phyloP scores from a whole-genome alignment of 2,329 filamentous ascomycete species.

The Nigrograna mackinnonii region DNA sequence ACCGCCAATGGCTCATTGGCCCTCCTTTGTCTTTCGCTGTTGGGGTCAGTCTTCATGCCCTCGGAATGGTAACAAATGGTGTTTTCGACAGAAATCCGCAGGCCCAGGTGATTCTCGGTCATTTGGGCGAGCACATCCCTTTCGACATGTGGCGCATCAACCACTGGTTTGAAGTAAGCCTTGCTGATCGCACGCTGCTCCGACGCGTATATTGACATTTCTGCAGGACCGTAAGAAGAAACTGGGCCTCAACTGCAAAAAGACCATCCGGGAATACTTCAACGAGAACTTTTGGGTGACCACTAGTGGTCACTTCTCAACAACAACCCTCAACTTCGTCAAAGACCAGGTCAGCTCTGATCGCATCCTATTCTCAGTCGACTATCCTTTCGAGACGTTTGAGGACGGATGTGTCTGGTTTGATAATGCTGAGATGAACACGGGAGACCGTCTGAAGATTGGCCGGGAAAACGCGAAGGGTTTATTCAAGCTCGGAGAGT shows the following conservation, averaged over 20 bases:
- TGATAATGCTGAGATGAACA: conserved; percentile 44
- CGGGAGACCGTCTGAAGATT: conserved; percentile 44
- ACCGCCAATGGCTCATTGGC: conserved; percentile 63
- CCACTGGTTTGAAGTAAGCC: conserved; percentile 60
- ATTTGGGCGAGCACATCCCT: conserved; percentile 55
- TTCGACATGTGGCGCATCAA: conserved; percentile 52
- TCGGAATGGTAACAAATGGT: conserved; percentile 56
- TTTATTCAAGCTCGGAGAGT: conserved; percentile 37
- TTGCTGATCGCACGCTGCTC: no score
- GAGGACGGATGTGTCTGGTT: conserved; percentile 49
- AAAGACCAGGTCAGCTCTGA: conserved; percentile 54
- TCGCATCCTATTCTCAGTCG: conserved; percentile 57
- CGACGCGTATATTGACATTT: no score
- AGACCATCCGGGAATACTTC: conserved; percentile 57
- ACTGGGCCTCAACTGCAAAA: conserved; percentile 50
- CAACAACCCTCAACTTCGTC: conserved; percentile 55
- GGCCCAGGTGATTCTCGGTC: conserved; percentile 52
- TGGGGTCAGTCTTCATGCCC: conserved; percentile 60
- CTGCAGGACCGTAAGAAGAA: conserved; percentile 54
- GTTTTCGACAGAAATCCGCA: conserved; percentile 54
- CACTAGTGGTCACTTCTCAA: conserved; percentile 61
- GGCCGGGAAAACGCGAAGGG: conserved; percentile 52
- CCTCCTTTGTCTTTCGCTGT: conserved; percentile 37
- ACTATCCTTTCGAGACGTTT: conserved; percentile 56
- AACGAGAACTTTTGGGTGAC: conserved; percentile 61